Evolutionary conservation across 2,329 filamentous ascomycete genomes (phyloP).

Genomic region (Beauveria sp.): DNA sequence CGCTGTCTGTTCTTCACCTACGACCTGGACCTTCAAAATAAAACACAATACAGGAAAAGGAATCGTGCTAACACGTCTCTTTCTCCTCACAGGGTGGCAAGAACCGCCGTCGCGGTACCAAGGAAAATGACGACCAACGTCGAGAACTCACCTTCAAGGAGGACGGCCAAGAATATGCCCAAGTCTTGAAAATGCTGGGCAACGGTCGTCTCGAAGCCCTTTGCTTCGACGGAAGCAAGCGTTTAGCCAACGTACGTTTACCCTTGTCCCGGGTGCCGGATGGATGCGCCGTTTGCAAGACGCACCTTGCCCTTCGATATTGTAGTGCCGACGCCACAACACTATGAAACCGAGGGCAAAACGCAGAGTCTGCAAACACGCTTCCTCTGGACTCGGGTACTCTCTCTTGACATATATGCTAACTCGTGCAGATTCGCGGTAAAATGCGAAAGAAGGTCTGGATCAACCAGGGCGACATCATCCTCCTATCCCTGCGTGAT

Average conservation of each 20-base stretch:
- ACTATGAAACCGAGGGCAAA: background rate
- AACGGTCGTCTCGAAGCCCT: slow-evolving; percentile 88
- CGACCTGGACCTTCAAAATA: background rate
- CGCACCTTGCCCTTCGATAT: background rate
- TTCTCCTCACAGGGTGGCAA: slow-evolving; percentile 72
- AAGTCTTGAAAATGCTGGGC: slow-evolving; percentile 78
- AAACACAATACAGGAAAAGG: background rate
- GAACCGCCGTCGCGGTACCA: slow-evolving; percentile 97
- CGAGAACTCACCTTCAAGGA: slow-evolving; percentile 98
- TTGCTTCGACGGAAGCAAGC: slow-evolving; percentile 76
- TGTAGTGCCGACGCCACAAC: background rate
- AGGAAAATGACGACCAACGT: slow-evolving; percentile 99
- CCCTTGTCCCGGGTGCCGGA: background rate
- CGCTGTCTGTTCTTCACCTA: background rate
- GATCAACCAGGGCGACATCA: slow-evolving; percentile 98
- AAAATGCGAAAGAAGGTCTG: slow-evolving; percentile 99
- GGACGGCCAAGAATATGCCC: slow-evolving; percentile 68
- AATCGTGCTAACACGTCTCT: slow-evolving; percentile 15
- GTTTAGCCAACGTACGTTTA: slow-evolving; percentile 32
- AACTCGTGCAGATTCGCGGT: slow-evolving; percentile 58
- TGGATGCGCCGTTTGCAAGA: background rate
- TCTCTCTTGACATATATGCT: slow-evolving; percentile 20
- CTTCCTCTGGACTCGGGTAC: background rate
- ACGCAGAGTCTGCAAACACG: background rate
- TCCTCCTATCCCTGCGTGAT: slow-evolving; percentile 78